A percentile compares a stretch with the other conserved stretches of the same genome.
These are phyloP conservation scores for Entophlyctis helioformis DNA, from an alignment of 192 early-diverging fungal genomes.

Conservation along the genomic window DNA sequence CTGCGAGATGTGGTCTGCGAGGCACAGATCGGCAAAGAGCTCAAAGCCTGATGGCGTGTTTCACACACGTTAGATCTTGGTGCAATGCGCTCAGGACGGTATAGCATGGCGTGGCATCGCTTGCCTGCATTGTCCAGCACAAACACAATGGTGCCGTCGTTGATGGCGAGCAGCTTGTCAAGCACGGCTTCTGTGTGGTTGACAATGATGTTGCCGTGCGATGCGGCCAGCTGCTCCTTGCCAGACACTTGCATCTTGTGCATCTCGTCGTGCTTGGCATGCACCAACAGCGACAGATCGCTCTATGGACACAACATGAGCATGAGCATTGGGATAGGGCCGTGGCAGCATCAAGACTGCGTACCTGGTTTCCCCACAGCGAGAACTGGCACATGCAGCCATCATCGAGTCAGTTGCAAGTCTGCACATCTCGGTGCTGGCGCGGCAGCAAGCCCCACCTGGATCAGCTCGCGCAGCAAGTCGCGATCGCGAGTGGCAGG, in stretches of 20 bases:
- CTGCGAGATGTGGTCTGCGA: constrained; percentile 74
- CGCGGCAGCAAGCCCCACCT: no score
- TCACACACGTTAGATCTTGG: no score
- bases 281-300: constrained; percentile 67
- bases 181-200: constrained; percentile 62
- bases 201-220: constrained; percentile 49
- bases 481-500: no score
- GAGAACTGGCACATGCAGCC: constrained; percentile 62
- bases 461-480: no score
- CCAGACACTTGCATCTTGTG: constrained; percentile 53
- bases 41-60: constrained; percentile 58
- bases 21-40: constrained; percentile 72
- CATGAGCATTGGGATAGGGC: neutral
- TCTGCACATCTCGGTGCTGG: no score
- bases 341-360: no score
- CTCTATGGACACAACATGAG: constrained; percentile 7
- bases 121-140: constrained; percentile 81
- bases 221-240: constrained; percentile 24
- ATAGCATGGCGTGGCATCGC: neutral
- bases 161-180: constrained; percentile 32
- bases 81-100: no score
- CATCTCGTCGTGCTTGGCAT: constrained; percentile 53
- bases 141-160: constrained; percentile 59
- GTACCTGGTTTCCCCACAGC: constrained; percentile 80
- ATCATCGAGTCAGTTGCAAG: no score